A percentile compares a stretch with the other conserved stretches of the same genome.
Conservation (phyloP, 2,329 filamentous ascomycete species). For the Claviceps sp. region DNA sequence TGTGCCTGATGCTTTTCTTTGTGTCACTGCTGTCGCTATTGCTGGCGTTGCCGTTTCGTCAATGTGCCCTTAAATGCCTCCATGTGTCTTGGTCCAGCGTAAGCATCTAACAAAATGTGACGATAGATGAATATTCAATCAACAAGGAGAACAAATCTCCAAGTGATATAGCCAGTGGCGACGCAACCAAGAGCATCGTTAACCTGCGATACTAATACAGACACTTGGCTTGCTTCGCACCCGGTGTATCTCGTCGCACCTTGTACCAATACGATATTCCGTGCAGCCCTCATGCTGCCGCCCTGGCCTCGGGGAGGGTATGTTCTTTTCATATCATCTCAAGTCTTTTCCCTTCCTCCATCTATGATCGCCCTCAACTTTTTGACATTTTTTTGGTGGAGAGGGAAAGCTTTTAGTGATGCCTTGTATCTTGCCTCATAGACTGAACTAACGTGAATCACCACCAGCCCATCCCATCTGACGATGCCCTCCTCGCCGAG, state of each 20-base stretch:
- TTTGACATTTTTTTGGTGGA: background rate
- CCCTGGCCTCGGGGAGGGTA: slow-evolving; percentile 32
- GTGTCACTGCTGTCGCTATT: too few relatives aligned
- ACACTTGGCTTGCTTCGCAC: slow-evolving; percentile 48
- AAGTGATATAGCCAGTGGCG: background rate
- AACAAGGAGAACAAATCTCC: too few relatives aligned
- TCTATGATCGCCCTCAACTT: background rate
- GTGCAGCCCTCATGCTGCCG: slow-evolving; percentile 67
- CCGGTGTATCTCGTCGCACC: slow-evolving; percentile 34
- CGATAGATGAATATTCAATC: background rate
- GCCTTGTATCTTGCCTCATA: background rate
- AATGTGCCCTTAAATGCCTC: background rate
- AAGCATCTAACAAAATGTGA: background rate
- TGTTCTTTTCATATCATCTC: background rate
- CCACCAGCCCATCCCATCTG: slow-evolving; percentile 32
- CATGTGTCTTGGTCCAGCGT: background rate
- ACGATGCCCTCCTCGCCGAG: slow-evolving; percentile 34
- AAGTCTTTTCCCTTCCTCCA: background rate
- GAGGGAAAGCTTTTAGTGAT: background rate
- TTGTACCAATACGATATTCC: slow-evolving; percentile 62
- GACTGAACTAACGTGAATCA: background rate
- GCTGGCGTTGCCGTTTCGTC: background rate
- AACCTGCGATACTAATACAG: slow-evolving; percentile 21
- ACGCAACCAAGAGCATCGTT: background rate
- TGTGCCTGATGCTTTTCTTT: too few relatives aligned